Evolutionary conservation across 306 rosid species (phyloP), one percentile per base, ranked within the genome.

Genomic region (Pyrus bretschneideri): DNA sequence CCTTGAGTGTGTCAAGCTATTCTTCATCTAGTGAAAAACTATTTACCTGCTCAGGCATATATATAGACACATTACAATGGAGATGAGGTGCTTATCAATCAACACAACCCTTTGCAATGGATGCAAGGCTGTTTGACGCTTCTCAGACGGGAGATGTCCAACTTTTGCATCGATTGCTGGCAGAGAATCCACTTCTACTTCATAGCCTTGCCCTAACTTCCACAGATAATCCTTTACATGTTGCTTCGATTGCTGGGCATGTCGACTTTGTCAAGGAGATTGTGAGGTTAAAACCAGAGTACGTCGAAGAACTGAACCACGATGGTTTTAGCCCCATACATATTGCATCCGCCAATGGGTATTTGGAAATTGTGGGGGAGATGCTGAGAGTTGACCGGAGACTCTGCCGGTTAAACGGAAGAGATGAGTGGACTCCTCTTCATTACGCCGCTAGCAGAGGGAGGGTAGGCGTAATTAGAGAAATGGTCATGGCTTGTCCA

Each of bases 391-490:
- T 38, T 38, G 42, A 38, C 42, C 42, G 8, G 42, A 38, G 42
- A 38, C 83, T 83, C 30, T 27, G 69, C 10, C 10, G 38, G 42
- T 0, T 31, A 33, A 4, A 38, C 0, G 68, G 80, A 11, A 76
- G 73, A 17, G 80, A 76, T 33, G 74, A 72, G 14, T 23, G 25
- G 21, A 76, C 74, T 23, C 74, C 61, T 58, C 35, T 76, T 3
- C 80, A 76, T 42, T 57, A 55, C 35, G 74, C 44, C 9, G 44
- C 33, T 69, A n/a, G 35, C 42, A 68, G 46, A 17, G 25, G 59
- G 73, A 66, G 22, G 67, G 2, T 13, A 15, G 11, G 4, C 35
- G 18, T 22, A 31, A 11, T 51, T 76, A 15, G 22, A 21, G 69
- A 23, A 9, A 35, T 67, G 59, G n/a, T 57, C 40, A 1, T 67